phyloP scores from a whole-genome alignment of 1,284 basidiomycete species.

The Heterobasidion parviporum region DNA sequence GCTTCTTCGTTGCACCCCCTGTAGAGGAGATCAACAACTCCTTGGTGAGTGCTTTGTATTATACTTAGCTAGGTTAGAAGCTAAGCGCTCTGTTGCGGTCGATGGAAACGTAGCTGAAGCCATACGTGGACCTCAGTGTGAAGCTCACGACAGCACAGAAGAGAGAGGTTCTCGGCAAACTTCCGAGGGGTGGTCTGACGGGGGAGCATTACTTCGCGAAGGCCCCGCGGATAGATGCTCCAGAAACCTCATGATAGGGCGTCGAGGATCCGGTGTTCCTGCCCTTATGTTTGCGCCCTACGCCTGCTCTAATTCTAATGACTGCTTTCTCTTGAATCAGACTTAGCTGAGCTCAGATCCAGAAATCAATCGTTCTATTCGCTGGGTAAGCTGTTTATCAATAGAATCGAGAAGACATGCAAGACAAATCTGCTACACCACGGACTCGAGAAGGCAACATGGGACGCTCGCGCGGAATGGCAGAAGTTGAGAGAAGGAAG shows the following conservation, averaged over 20 bases:
- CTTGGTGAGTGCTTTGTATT: constrained; percentile 36
- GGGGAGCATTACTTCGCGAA: constrained; percentile 4
- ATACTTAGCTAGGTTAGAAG: neutral
- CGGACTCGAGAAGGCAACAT: no score
- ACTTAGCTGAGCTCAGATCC: no score
- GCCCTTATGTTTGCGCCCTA: neutral
- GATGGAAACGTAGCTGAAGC: constrained; percentile 18
- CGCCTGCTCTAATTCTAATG: neutral
- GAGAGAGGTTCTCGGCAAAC: constrained; percentile 24
- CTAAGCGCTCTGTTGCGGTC: neutral
- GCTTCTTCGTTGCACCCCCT: constrained; percentile 77
- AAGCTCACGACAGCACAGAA: constrained; percentile 19
- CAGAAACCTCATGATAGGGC: neutral
- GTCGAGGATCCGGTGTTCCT: no score
- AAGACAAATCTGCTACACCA: no score
- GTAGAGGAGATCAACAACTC: constrained; percentile 56
- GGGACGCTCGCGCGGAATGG: no score
- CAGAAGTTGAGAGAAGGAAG: no score
- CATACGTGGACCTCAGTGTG: constrained; percentile 24
- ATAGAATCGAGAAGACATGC: no score
- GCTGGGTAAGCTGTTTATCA: no score
- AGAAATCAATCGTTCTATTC: no score
- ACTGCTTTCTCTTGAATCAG: no score
- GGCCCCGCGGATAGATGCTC: neutral
- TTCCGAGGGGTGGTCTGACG: constrained; percentile 26